Evolutionary conservation across 2,329 filamentous ascomycete genomes (phyloP).

Genomic region (Pyricularia sp.): DNA sequence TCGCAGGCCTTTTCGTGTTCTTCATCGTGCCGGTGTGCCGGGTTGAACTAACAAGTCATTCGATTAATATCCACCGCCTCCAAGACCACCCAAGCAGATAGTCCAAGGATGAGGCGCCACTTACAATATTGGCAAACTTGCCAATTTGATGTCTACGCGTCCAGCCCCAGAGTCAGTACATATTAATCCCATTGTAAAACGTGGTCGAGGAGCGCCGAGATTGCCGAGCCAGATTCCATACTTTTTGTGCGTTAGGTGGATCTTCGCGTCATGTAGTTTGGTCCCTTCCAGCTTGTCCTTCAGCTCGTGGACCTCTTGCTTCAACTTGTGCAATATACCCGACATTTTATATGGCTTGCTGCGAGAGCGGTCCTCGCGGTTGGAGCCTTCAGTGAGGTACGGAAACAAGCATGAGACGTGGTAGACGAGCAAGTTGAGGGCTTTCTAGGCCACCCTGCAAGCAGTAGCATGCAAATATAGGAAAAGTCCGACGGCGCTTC

Average conservation of each 20-base stretch:
- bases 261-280: constrained; percentile 47
- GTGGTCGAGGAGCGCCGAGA: neutral
- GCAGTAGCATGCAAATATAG: neutral
- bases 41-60: constrained; percentile 51
- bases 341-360: constrained; percentile 5
- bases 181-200: neutral
- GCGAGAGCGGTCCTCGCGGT: neutral
- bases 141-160: constrained; percentile 43
- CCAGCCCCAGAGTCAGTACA: neutral
- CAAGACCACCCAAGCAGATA: neutral
- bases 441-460: neutral
- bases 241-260: constrained; percentile 51
- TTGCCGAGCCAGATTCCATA: constrained; percentile 17
- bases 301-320: constrained; percentile 34
- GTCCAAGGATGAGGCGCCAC: constrained; percentile 10
- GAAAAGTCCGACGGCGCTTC: neutral
- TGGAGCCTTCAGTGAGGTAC: neutral
- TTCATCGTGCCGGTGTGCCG: constrained; percentile 88
- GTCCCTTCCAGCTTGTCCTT: constrained; percentile 45
- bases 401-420: neutral
- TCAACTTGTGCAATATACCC: constrained; percentile 36
- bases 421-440: neutral
- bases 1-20: constrained; percentile 81
- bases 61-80: neutral
- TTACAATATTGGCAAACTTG: constrained; percentile 52